These are phyloP conservation scores for Gossypium gossypioides DNA, from an alignment of 441 rosid genomes.

Conservation along the genomic window DNA sequence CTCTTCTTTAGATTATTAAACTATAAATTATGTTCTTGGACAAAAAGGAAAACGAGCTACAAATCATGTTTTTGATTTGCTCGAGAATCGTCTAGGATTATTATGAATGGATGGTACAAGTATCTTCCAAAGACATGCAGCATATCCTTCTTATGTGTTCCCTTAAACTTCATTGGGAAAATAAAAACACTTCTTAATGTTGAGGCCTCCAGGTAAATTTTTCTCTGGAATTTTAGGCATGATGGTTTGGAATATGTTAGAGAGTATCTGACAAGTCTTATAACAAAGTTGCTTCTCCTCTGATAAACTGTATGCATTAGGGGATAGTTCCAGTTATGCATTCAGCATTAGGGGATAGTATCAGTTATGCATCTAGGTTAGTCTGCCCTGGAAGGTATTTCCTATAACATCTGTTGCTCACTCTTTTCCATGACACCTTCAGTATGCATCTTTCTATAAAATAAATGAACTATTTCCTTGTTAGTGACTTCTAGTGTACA, in stretches of 20 bases:
- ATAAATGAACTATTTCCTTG: background rate
- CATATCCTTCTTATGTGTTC: background rate
- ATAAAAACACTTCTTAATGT: background rate
- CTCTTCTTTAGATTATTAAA: background rate
- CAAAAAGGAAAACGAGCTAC: background rate
- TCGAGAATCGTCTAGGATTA: background rate
- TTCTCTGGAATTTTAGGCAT: background rate
- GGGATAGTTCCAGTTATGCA: background rate
- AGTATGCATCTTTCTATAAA: constrained; percentile 8
- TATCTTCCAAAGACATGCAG: background rate
- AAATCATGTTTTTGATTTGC: background rate
- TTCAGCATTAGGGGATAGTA: background rate
- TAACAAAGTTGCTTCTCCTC: background rate
- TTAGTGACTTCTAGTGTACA: constrained; percentile 10
- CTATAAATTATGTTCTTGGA: constrained; percentile 1
- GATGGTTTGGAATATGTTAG: background rate
- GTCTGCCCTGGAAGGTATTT: background rate
- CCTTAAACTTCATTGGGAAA: background rate
- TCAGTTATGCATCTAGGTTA: background rate
- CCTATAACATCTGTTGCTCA: background rate
- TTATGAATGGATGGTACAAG: background rate
- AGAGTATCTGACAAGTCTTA: background rate
- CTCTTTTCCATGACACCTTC: constrained; percentile 1
- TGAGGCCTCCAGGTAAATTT: background rate
- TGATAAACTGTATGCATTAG: background rate